Base-by-base conservation (phyloP, 345 rosid genomes). In the Bruguiera gymnorhiza region DNA sequence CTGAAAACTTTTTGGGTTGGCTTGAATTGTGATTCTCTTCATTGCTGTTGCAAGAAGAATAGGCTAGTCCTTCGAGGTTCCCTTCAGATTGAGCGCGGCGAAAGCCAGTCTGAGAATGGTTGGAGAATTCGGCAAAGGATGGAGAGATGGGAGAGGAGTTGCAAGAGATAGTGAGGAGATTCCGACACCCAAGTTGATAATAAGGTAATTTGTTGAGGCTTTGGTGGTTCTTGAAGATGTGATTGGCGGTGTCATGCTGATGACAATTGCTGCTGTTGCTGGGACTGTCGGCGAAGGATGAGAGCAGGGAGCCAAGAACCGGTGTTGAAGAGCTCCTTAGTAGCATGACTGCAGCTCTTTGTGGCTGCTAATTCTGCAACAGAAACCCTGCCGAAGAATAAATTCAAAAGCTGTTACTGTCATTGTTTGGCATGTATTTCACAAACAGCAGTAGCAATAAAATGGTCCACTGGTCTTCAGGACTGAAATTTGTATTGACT, bases 241-340 rank as follows among this genome's bases (percentile, higher is more conserved):
- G 24, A 69, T 6, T 59, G 50, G 31, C 18, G 37, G 67, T 0
- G 31, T 79, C 89, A 61, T 80, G 78, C 75, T 70, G 73, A 32
- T 63, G 68, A 31, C 36, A 18, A 36, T 7, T 69, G 66, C 20
- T 34, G 62, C 54, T 73, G 63, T 30, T 76, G 63, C 20, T 76
- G 6, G 86, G 83, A 52, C 78, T 78, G 6, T 86, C 93, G 0
- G 83, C 53, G 26, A 76, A 30, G 26, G 85, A 79, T 1, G 85
- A 29, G 18, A 86, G 73, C 43, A 88, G 86, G 21, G 93, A 86
- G 18, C 91, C 86, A 9, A 88, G 86, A 75, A 88, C 62, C 1
- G 94, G 94, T 0, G 91, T 88, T 50, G 91, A 86, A 19, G 91
- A 83, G 81, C 91, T 88, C 65, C 86, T 82, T 8, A 88, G 82